Percentiles rank a stretch among this genome's conserved stretches.
These are phyloP conservation scores for Sordariomycetes sp. DNA, from an alignment of 2,329 filamentous ascomycete species.

Conservation along the genomic window DNA sequence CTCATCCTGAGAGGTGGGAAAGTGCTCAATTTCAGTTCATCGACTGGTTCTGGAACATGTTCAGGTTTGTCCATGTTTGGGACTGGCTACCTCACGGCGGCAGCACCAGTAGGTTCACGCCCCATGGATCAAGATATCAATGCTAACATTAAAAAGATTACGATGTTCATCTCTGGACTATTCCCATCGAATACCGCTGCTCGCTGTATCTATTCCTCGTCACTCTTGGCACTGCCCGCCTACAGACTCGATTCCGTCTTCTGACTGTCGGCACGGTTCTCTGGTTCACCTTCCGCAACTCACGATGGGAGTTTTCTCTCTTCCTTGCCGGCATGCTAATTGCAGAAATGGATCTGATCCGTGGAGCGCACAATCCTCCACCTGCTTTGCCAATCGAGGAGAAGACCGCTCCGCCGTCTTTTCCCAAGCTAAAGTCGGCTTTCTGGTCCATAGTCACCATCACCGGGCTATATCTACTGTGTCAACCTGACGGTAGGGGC, in stretches of 20 bases:
- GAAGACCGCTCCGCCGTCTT: conserved; percentile 3
- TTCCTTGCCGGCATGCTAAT: conserved; percentile 46
- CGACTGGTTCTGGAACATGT: conserved; percentile 39
- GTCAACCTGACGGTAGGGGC: conserved; percentile 24
- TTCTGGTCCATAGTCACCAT: conserved; percentile 35
- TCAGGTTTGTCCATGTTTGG: conserved; percentile 40
- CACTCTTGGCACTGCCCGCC: conserved; percentile 37
- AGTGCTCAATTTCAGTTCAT: conserved; percentile 27
- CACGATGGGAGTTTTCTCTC: conserved; percentile 45
- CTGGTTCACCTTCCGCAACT: conserved; percentile 35
- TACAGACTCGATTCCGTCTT: conserved; percentile 32
- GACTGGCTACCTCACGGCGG: conserved; percentile 38
- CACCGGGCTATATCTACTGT: conserved; percentile 40
- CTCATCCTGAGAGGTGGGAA: conserved; percentile 30
- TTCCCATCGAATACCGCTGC: conserved; percentile 50
- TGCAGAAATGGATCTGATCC: conserved; percentile 44
- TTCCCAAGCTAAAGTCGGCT: conserved; percentile 2
- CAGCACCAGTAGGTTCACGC: conserved; percentile 27
- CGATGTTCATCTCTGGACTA: conserved; percentile 54
- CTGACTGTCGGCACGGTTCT: conserved; percentile 29
- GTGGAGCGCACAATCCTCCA: conserved; percentile 30
- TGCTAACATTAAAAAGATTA: conserved; percentile 26
- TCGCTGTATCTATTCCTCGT: conserved; percentile 48
- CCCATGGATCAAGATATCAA: conserved; percentile 2
- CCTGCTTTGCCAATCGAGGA: conserved; percentile 15